Evolutionary conservation across 257 asterid genomes (phyloP).

Genomic region (Solanum paucissectum): DNA sequence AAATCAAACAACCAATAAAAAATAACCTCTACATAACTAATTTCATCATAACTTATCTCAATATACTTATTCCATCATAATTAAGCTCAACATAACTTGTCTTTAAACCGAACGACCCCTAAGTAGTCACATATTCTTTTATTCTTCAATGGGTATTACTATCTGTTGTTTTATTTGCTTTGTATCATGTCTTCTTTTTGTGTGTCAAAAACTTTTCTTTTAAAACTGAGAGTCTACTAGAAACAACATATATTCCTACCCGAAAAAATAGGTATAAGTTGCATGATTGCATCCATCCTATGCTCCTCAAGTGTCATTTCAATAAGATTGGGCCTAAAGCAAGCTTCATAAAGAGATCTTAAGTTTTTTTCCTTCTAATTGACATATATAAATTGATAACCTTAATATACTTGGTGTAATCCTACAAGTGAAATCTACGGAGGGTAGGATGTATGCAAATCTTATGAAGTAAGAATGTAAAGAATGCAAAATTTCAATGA

Average conservation of each 20-base stretch:
- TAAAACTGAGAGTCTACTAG: neutral
- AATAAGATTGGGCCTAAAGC: neutral
- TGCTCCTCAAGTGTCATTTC: neutral
- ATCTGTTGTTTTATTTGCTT: neutral
- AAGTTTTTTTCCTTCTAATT: too few species aligned
- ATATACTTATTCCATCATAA: too few species aligned
- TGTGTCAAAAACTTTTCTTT: neutral
- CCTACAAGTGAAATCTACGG: accelerated
- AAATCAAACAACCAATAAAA: neutral
- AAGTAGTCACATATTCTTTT: neutral
- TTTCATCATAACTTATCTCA: too few species aligned
- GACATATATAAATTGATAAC: too few species aligned
- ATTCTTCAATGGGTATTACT: neutral
- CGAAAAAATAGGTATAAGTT: neutral
- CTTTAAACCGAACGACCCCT: neutral
- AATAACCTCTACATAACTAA: too few species aligned
- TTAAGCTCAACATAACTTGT: neutral
- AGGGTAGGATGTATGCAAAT: too few species aligned
- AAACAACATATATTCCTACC: neutral
- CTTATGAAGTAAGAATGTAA: too few species aligned
- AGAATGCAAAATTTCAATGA: too few species aligned
- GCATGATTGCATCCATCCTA: neutral
- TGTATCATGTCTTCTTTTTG: neutral
- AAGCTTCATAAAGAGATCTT: neutral
- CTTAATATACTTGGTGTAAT: too few species aligned